Evolutionary conservation across 176 grass and related monocot genomes (phyloP).

Genomic region (Paspalum notatum): DNA sequence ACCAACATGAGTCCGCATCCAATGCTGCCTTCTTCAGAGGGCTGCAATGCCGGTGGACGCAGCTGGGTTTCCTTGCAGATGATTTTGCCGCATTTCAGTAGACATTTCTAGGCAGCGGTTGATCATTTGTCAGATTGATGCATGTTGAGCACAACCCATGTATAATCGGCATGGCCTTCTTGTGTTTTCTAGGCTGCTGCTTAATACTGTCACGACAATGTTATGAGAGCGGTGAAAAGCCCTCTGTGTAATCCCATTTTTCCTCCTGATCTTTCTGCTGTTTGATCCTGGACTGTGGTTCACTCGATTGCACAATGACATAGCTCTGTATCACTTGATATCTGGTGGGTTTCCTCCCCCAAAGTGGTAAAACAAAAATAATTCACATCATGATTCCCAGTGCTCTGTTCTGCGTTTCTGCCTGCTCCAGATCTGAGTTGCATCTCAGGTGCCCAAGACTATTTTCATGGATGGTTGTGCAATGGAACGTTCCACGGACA

Average conservation of each 20-base stretch:
- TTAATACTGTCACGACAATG: conserved; percentile 4
- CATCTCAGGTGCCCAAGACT: no score
- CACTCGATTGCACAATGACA: background rate
- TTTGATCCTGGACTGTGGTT: background rate
- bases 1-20: conserved; percentile 21
- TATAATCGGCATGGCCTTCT: conserved; percentile 1
- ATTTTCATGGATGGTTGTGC: background rate
- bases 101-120: background rate
- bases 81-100: background rate
- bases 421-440: background rate
- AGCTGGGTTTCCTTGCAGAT: background rate
- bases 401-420: background rate
- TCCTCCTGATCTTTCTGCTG: background rate
- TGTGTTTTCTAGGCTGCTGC: background rate
- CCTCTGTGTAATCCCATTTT: background rate
- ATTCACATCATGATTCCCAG: background rate
- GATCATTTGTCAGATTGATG: background rate
- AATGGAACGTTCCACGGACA: conserved; percentile 29
- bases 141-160: conserved; percentile 20
- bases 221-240: background rate
- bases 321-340: background rate
- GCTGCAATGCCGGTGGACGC: background rate
- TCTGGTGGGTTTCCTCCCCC: background rate
- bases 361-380: background rate
- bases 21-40: background rate